Conservation (phyloP, 306 rosid genomes). For the Cucurbita maxima region DNA sequence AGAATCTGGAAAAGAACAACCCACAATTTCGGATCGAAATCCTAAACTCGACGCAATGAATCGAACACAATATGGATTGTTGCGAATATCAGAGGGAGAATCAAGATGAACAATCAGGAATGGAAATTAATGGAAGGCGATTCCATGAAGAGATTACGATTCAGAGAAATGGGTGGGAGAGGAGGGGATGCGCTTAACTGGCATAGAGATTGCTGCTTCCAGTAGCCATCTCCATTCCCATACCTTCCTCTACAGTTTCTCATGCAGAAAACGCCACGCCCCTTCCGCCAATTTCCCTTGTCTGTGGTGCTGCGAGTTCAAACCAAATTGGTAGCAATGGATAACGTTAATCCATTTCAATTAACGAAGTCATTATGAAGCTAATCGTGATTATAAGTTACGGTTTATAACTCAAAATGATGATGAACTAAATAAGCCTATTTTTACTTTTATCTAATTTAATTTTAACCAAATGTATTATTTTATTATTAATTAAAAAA, state of each 20-base stretch:
- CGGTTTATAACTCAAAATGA: too few species aligned
- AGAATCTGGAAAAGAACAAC: not conserved
- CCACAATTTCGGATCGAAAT: not conserved
- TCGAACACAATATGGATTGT: not conserved
- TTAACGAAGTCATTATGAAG: too few species aligned
- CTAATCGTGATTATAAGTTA: too few species aligned
- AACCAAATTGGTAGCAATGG: not conserved
- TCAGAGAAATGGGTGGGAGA: not conserved
- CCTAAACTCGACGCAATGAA: not conserved
- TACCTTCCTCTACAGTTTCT: not conserved
- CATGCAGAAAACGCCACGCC: not conserved
- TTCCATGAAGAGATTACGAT: not conserved
- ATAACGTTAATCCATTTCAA: not conserved
- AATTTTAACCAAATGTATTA: too few species aligned
- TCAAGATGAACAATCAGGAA: not conserved
- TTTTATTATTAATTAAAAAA: too few species aligned
- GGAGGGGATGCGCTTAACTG: not conserved
- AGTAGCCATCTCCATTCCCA: slow-evolving; percentile 8
- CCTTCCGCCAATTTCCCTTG: not conserved
- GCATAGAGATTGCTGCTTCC: slow-evolving; percentile 3
- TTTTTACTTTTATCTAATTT: too few species aligned
- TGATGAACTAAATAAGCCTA: too few species aligned
- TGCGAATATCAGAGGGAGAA: not conserved
- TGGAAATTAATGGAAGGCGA: not conserved
- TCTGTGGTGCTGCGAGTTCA: not conserved